Evolutionary conservation across 2,329 filamentous ascomycete species (phyloP), one percentile per base, ranked within the genome.

Genomic region (Elsinoe arachidis): DNA sequence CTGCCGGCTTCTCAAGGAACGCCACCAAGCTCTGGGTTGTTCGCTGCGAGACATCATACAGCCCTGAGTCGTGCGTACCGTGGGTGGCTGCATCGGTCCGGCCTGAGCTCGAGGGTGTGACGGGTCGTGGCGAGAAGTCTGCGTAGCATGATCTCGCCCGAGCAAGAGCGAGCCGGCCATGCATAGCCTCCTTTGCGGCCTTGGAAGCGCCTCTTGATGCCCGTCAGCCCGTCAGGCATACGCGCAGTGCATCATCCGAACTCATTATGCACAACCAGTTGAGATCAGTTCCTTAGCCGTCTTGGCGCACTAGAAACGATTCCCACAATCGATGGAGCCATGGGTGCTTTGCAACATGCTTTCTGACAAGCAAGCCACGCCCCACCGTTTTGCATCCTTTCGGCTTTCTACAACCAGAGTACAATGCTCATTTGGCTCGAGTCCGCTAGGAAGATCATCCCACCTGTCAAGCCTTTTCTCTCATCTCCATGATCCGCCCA

Each of bases 301-400:
- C 49, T 53, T 39, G 49, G 49, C 49, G 26, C 17, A 35, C 33
- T 21, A 53, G 19, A 53, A 35, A 23, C 21, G 39, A 15, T n/a
- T 21, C 15, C 34, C 14, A 51, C 46, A 35, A 15, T 15, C 41
- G n/a, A 51, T 51, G 26, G 26, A 30, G 26, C 3, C 26, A 30
- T 30, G 26, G 26, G 26, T 46, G 41, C 46, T 35, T 51, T 51
- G 30, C 46, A 35, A 51, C 46, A 51, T 17, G 35, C 49, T 53
- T 53, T 53, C 49, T 53, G 49, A 34, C 49, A 39, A 38, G 26
- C 12, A 37, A 38, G 49, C 49, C 49, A 53, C 49, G 35, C 49
- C 34, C 33, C 49, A 53, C 49, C 34, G 38, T 37, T 9, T 26
- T 53, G 49, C 49, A 37, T 53, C 49, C 49, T 53, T 53, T 19